Evolutionary conservation across 306 rosid genomes (phyloP).

Genomic region (Lathyrus tuberosus): DNA sequence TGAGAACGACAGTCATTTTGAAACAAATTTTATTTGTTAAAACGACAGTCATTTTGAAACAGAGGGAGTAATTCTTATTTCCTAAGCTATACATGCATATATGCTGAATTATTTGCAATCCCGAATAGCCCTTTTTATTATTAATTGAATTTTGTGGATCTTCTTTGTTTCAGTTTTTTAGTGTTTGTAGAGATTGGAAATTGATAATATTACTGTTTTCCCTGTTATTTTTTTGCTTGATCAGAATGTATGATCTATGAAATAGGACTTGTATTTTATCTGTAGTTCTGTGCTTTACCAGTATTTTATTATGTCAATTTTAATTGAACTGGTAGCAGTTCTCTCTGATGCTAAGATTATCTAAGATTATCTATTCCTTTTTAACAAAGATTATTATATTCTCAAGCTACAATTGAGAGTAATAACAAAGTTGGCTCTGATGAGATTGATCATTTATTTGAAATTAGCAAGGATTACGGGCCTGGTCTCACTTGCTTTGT

Average conservation of each 20-base stretch:
- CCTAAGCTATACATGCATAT: background rate
- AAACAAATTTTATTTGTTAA: too few species aligned
- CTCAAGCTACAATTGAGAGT: background rate
- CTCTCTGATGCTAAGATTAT: conserved; percentile 1
- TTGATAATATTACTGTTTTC: background rate
- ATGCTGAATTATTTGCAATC: background rate
- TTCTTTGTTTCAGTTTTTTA: background rate
- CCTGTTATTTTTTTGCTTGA: background rate
- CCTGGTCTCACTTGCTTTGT: conserved; percentile 37
- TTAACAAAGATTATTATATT: background rate
- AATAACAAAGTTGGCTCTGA: background rate
- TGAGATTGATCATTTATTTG: conserved; percentile 24
- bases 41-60: too few species aligned
- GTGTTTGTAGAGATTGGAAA: background rate
- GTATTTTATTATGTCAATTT: conserved; percentile 10
- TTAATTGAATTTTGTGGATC: background rate
- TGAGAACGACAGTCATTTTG: too few species aligned
- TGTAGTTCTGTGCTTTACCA: background rate
- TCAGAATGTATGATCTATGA: conserved; percentile 1
- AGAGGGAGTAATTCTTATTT: background rate
- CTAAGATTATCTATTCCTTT: background rate
- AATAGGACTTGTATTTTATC: conserved; percentile 4
- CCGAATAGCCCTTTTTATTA: background rate
- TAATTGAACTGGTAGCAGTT: conserved; percentile 16
- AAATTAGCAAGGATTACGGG: conserved; percentile 6